Percentiles rank a stretch among this genome's conserved stretches.
Evolutionary conservation across 2,329 filamentous ascomycete genomes (phyloP).

Genomic region (Colletotrichum aenigma): DNA sequence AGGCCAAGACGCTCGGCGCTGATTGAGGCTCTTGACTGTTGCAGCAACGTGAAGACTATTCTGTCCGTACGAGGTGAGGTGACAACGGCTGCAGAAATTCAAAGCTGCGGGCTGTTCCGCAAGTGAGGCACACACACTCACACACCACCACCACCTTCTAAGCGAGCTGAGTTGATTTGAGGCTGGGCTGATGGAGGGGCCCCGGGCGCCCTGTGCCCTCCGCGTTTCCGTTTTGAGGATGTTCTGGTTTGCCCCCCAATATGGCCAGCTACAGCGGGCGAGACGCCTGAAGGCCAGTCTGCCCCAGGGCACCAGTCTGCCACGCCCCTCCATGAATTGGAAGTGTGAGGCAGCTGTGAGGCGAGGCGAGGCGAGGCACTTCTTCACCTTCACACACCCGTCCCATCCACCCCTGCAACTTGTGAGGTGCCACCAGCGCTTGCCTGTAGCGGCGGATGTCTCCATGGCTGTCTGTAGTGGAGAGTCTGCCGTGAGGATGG

Average conservation of each 20-base stretch:
- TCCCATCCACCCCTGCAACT: background rate
- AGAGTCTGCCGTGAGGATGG: background rate
- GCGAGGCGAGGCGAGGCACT: background rate
- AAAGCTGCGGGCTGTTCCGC: background rate
- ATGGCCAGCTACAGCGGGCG: slow-evolving; percentile 7
- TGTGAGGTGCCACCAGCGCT: background rate
- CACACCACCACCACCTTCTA: background rate
- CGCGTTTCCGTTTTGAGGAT: background rate
- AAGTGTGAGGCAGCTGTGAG: background rate
- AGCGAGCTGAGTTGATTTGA: background rate
- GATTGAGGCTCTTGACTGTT: background rate
- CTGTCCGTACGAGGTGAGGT: background rate
- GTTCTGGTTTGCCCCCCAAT: background rate
- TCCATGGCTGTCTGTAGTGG: background rate
- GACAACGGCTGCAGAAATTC: background rate
- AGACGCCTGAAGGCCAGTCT: background rate
- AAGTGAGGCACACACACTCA: background rate
- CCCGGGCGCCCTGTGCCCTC: background rate
- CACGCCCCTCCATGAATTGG: background rate
- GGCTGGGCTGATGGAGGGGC: background rate
- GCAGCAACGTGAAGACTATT: background rate
- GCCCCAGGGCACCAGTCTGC: background rate
- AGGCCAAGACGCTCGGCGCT: background rate
- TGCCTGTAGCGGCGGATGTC: background rate
- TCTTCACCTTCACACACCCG: background rate